Evolutionary conservation across 179 eudicot species (phyloP).

Genomic region (Corrigiola litoralis): DNA sequence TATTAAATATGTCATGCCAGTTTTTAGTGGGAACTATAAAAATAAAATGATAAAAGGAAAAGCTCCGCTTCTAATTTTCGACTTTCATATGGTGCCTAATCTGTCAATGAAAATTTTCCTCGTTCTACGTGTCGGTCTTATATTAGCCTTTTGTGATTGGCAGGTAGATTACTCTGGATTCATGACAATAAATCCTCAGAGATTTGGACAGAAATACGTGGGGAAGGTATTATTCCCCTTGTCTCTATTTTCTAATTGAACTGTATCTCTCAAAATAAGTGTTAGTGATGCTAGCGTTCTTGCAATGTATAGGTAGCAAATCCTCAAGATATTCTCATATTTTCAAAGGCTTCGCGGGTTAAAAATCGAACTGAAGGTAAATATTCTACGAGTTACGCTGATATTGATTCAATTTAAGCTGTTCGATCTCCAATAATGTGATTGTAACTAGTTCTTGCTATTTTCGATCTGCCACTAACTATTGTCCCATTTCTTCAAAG

Average conservation of each 20-base stretch:
- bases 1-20: too few species aligned
- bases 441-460: background rate
- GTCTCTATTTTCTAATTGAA: background rate
- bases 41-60: too few species aligned
- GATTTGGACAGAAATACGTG: conserved; percentile 96
- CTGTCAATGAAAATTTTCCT: background rate
- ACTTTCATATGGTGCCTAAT: background rate
- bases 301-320: conserved; percentile 76
- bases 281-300: conserved; percentile 10
- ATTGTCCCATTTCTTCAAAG: background rate
- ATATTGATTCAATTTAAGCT: background rate
- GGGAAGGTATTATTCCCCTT: conserved; percentile 65
- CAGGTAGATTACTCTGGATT: conserved; percentile 98
- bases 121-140: background rate
- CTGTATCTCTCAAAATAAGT: background rate
- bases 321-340: conserved; percentile 97
- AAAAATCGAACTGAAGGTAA: conserved; percentile 61
- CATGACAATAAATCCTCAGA: conserved; percentile 98
- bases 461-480: too few species aligned
- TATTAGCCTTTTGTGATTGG: conserved; percentile 19
- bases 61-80: too few species aligned
- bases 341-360: conserved; percentile 71
- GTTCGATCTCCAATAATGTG: background rate
- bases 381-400: background rate
- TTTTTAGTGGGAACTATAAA: too few species aligned